Conservation (phyloP, 169 alveolate species). For the Eimeria sp. region DNA sequence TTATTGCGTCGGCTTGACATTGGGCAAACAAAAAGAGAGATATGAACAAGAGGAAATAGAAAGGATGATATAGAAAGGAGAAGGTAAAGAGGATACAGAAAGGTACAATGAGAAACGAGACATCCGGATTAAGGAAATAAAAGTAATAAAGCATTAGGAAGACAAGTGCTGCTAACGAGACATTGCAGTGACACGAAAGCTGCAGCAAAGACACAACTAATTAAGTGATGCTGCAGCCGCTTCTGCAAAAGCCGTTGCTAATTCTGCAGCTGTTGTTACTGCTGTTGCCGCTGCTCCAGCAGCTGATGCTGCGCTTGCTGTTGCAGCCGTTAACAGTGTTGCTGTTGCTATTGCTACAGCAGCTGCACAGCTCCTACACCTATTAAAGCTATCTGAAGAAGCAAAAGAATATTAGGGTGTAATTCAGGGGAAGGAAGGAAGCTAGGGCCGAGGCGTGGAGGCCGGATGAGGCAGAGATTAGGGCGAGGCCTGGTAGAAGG, state of each 20-base stretch:
- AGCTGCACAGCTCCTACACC: not conserved
- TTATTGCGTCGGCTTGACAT: not conserved
- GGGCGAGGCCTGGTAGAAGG: no score
- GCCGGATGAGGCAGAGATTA: no score
- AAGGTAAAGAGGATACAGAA: no score
- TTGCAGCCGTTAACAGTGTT: no score
- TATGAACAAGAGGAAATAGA: no score
- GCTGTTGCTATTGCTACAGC: no score
- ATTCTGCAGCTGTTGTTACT: not conserved
- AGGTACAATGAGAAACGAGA: no score
- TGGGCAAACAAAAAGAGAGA: not conserved
- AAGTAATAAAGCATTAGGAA: not conserved
- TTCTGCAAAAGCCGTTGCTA: not conserved
- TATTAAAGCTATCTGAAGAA: not conserved
- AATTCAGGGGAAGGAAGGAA: not conserved
- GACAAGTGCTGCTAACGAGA: not conserved
- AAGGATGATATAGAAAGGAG: no score
- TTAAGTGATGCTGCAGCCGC: not conserved
- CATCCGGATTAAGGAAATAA: not conserved
- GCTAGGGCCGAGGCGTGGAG: no score
- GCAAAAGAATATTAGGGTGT: not conserved
- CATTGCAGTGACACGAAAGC: not conserved
- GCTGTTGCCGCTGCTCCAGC: not conserved
- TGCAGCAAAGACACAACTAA: no score
- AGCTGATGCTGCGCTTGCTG: no score